phyloP scores from a whole-genome alignment of 768 basidiomycete species.

The Leccinum rimulosum region DNA sequence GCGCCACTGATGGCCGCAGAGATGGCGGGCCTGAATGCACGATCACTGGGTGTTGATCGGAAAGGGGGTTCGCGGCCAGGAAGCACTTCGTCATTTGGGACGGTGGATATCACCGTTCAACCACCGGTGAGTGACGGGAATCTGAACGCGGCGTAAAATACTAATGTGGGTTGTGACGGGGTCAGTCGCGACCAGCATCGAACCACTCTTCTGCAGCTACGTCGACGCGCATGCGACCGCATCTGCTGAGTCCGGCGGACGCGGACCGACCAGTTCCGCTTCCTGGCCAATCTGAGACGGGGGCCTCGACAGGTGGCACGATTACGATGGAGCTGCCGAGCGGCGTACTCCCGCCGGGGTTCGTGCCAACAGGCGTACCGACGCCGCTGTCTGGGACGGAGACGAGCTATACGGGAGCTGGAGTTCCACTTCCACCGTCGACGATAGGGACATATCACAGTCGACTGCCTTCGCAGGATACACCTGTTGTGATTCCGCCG shows the following conservation, averaged over 20 bases:
- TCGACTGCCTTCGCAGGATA: constrained; percentile 20
- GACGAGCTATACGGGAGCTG: constrained; percentile 25
- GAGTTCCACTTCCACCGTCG: constrained; percentile 33
- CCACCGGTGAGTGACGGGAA: constrained; percentile 27
- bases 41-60: constrained; percentile 27
- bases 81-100: constrained; percentile 30
- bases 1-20: constrained; percentile 26
- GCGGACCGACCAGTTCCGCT: constrained; percentile 38
- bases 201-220: constrained; percentile 34
- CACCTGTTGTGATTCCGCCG: constrained; percentile 30
- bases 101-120: constrained; percentile 32
- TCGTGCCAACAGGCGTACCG: constrained; percentile 30
- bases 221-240: constrained; percentile 21
- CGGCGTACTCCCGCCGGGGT: constrained; percentile 37
- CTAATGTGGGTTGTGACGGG: constrained; percentile 11
- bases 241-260: constrained; percentile 40
- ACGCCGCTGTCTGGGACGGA: constrained; percentile 15
- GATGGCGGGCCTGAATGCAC: constrained; percentile 19
- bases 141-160: not conserved
- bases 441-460: constrained; percentile 24
- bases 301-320: constrained; percentile 4
- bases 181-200: constrained; percentile 40
- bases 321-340: constrained; percentile 28
- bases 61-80: constrained; percentile 23
- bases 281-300: constrained; percentile 15